Conservation (phyloP, 1,139 yeast genomes). For the Taphrina wiesneri region DNA sequence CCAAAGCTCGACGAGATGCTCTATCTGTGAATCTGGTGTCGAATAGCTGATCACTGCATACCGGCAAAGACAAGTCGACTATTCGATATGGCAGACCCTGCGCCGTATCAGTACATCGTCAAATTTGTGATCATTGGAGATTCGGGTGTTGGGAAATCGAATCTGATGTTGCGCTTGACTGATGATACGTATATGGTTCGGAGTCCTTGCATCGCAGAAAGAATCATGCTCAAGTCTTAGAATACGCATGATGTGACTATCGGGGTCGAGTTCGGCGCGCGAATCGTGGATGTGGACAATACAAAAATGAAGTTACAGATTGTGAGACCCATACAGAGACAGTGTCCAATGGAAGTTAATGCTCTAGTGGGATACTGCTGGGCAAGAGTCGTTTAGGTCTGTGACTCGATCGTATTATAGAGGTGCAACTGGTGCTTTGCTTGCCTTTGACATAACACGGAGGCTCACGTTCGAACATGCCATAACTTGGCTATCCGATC, state of each 20-base stretch:
- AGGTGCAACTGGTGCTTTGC: conserved; percentile 78
- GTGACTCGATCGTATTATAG: conserved; percentile 74
- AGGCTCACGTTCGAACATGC: conserved; percentile 54
- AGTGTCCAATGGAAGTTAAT: background rate
- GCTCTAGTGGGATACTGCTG: conserved; percentile 72
- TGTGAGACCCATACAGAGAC: background rate
- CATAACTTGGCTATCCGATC: conserved; percentile 54
- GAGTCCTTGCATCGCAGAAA: background rate
- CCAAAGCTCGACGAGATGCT: background rate
- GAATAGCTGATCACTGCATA: background rate
- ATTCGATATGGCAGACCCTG: conserved; percentile 18
- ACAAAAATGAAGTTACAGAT: conserved; percentile 49
- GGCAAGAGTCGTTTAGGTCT: conserved; percentile 74
- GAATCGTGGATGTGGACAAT: conserved; percentile 48
- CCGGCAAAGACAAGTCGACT: background rate
- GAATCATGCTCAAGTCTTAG: background rate
- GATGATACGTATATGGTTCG: conserved; percentile 47
- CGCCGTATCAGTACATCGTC: conserved; percentile 51
- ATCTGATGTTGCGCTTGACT: conserved; percentile 51
- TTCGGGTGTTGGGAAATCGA: conserved; percentile 53
- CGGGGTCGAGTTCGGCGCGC: conserved; percentile 56
- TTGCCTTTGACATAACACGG: conserved; percentile 68
- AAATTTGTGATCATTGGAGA: conserved; percentile 53
- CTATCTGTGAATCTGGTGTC: background rate
- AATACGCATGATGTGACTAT: conserved; percentile 45